Evolutionary conservation across 371 early-diverging fungal genomes (phyloP).

Genomic region (Astathelohania contejeani): DNA sequence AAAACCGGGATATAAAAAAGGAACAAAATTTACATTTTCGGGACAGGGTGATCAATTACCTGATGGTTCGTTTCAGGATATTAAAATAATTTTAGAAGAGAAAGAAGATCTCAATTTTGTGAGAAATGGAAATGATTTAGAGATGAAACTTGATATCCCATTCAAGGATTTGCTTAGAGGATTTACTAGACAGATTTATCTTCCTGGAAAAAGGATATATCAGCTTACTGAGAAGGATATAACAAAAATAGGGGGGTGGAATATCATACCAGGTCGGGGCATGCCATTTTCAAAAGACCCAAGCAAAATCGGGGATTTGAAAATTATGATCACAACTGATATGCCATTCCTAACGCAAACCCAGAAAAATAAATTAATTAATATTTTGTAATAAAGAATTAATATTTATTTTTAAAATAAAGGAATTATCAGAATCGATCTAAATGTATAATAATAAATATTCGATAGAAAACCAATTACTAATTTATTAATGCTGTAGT

Average conservation of each 20-base stretch:
- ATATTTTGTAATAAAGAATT: too few relatives aligned
- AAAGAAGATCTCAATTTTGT: constrained; percentile 16
- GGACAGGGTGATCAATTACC: constrained; percentile 23
- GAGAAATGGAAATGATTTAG: constrained; percentile 19
- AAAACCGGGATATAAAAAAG: constrained; percentile 32
- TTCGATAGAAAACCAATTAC: too few relatives aligned
- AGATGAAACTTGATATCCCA: constrained; percentile 5
- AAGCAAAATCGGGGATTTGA: constrained; percentile 19
- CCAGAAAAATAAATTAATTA: not conserved
- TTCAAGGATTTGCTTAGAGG: constrained; percentile 21
- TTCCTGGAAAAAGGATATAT: constrained; percentile 14
- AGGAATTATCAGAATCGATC: too few relatives aligned
- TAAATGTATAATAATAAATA: too few relatives aligned
- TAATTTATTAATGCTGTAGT: too few relatives aligned
- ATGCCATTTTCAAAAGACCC: constrained; percentile 20
- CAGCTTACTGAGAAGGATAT: constrained; percentile 5
- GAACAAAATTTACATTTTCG: constrained; percentile 34
- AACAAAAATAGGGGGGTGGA: constrained; percentile 1
- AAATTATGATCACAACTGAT: constrained; percentile 3
- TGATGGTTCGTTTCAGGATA: constrained; percentile 19
- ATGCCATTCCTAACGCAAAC: not conserved
- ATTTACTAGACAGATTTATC: constrained; percentile 5
- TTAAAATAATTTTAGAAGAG: constrained; percentile 18
- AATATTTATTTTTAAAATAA: too few relatives aligned
- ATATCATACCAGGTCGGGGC: constrained; percentile 17